phyloP scores from a whole-genome alignment of 345 rosid genomes.

The Punica granatum region DNA sequence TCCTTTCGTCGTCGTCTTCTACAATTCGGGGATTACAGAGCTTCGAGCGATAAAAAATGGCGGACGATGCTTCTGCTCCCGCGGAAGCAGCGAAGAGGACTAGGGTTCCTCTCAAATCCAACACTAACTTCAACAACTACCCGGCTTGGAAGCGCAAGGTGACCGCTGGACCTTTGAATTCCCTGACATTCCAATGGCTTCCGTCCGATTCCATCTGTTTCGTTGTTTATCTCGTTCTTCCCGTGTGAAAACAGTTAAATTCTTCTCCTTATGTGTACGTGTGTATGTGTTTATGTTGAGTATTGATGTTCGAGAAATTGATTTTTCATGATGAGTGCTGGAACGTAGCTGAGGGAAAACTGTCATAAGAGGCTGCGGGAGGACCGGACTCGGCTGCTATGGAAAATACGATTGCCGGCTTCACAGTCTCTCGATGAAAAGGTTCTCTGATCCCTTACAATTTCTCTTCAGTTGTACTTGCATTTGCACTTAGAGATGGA shows the following conservation, averaged over 20 bases:
- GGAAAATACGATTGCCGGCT: slow-evolving; percentile 66
- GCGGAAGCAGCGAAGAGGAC: neutral
- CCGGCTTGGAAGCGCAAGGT: slow-evolving; percentile 65
- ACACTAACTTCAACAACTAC: slow-evolving; percentile 30
- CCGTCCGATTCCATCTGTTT: neutral
- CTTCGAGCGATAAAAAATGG: neutral
- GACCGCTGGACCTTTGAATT: neutral
- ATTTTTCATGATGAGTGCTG: slow-evolving; percentile 5
- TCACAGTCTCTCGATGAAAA: slow-evolving; percentile 33
- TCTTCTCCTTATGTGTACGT: neutral
- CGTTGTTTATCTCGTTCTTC: neutral
- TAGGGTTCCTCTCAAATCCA: slow-evolving; percentile 27
- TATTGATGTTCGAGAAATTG: slow-evolving; percentile 4
- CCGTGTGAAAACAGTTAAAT: neutral
- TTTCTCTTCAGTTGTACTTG: neutral
- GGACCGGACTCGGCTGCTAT: slow-evolving; percentile 60
- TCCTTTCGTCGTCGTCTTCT: neutral
- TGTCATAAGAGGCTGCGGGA: slow-evolving; percentile 72
- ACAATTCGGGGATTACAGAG: neutral
- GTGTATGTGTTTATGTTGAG: neutral
- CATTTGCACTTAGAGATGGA: neutral
- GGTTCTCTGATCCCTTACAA: slow-evolving; percentile 24
- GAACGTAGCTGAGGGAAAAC: slow-evolving; percentile 57
- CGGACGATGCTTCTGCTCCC: neutral
- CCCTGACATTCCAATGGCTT: neutral